Percentiles rank a stretch among this genome's conserved stretches.
These are phyloP conservation scores for Cryptococcus sp. DNA, from an alignment of 1,284 basidiomycete genomes.

Conservation along the genomic window DNA sequence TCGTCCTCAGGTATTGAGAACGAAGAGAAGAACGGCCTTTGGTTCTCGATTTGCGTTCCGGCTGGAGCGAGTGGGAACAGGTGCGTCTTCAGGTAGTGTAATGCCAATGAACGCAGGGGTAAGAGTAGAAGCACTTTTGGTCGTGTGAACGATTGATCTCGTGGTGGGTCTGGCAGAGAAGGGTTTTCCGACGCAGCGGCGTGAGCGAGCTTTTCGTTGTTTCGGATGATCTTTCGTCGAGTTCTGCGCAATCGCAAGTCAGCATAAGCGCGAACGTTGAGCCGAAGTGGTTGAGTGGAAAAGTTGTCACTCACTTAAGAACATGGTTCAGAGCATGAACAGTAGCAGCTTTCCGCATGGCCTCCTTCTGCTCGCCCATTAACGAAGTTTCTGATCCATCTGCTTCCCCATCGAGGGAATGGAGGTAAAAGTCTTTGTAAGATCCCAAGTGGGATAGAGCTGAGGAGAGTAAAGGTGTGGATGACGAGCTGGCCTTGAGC, in stretches of 20 bases:
- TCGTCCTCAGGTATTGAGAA: conserved; percentile 79
- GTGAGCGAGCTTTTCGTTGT: conserved; percentile 83
- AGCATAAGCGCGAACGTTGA: not conserved
- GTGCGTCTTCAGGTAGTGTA: conserved; percentile 70
- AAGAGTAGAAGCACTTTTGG: conserved; percentile 89
- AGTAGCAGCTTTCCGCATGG: conserved; percentile 65
- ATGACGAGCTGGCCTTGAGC: conserved; percentile 56
- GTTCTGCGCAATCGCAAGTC: conserved; percentile 62
- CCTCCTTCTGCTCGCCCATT: conserved; percentile 48
- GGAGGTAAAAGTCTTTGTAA: conserved; percentile 72
- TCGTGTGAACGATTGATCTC: conserved; percentile 97
- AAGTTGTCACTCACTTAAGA: conserved; percentile 63
- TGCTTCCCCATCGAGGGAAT: conserved; percentile 59
- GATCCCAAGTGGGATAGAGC: conserved; percentile 58
- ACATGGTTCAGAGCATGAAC: conserved; percentile 83
- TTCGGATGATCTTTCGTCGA: conserved; percentile 86
- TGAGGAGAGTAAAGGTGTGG: conserved; percentile 58
- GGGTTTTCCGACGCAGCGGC: conserved; percentile 44
- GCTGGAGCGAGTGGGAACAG: conserved; percentile 66
- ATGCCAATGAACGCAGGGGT: conserved; percentile 87
- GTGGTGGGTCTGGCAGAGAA: conserved; percentile 65
- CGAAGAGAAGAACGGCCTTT: conserved; percentile 75
- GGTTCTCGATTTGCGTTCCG: conserved; percentile 77
- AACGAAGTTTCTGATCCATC: conserved; percentile 44
- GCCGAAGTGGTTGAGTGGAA: not conserved